phyloP scores from a whole-genome alignment of 371 early-diverging fungal genomes.

The Actinomortierella wolfii region DNA sequence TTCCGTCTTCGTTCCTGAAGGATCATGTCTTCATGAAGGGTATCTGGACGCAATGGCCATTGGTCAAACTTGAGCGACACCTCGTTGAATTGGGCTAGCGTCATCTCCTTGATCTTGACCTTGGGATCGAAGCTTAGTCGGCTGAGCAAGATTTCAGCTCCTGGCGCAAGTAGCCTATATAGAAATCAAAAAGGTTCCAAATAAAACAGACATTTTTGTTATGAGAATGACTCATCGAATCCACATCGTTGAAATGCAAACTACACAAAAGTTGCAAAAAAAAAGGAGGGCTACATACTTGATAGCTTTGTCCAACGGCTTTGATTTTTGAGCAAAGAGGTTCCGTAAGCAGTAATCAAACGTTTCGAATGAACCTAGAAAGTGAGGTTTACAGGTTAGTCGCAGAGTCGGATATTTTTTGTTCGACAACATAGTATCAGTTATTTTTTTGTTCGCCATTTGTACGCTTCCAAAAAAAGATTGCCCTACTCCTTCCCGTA shows the following conservation, averaged over 20 bases:
- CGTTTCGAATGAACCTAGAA: constrained; percentile 58
- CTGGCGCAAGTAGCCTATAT: constrained; percentile 59
- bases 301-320: constrained; percentile 54
- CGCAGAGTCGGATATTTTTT: too few species aligned
- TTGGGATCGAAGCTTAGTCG: constrained; percentile 58
- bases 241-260: too few species aligned
- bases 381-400: background rate
- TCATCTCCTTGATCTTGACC: constrained; percentile 53
- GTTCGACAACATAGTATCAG: too few species aligned
- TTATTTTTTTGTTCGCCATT: background rate
- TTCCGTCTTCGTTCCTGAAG: constrained; percentile 20
- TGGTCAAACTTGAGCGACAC: constrained; percentile 64
- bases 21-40: constrained; percentile 55
- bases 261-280: background rate
- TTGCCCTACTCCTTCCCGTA: background rate
- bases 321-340: constrained; percentile 50
- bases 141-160: constrained; percentile 62
- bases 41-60: constrained; percentile 63
- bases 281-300: constrained; percentile 47
- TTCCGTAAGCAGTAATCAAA: constrained; percentile 63
- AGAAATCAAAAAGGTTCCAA: background rate
- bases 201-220: too few species aligned
- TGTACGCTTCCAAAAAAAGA: background rate
- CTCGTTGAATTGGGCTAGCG: constrained; percentile 58
- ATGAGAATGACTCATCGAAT: too few species aligned